Evolutionary conservation across 2,329 filamentous ascomycete genomes (phyloP), one percentile per base, ranked within the genome.

Genomic region (Camillea tinctor): DNA sequence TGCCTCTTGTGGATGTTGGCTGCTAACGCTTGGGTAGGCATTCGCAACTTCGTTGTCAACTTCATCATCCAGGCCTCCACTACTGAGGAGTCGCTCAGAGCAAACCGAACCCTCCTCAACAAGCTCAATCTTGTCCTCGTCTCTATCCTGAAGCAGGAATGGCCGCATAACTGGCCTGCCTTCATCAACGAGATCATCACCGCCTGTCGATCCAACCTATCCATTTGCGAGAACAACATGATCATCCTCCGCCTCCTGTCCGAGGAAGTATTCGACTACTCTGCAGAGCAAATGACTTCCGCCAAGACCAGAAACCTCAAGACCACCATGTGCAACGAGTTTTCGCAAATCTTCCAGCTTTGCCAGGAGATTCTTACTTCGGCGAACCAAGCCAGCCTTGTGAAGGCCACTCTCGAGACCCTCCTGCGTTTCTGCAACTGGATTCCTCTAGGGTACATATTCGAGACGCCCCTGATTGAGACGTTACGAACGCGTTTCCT

Each of bases 201-300:
- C 21, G 94, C 95, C 58, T 98, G 93, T 79, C 93, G 96, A 75
- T 94, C 92, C 68, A 97, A 91, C 77, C 82, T 99, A 57, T 95
- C 94, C 44, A 96, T 99, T 70, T 99, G 96, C 85, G 95, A 99
- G 80, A 99, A 99, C 82, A 99, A 99, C 83, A 99, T 99, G 95
- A 93, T 92, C 66, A 98, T 99, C 69, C 85, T 99, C 68, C 89
- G 95, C 61, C 81, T 99, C 70, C 85, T 99, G 52, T 99, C 95
- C 6, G 95, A 99, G 76, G 95, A 99, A 77, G 94, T 99, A 44
- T 99, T 99, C 73, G 95, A 99, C 80, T 99, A 96, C 77, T 99
- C 95, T 1, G 92, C 94, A 65, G 95, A 99, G 73, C 92, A 97
- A 76, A 97, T 99, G 94, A 99, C 95, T n/a, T 97, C 94, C 44